phyloP scores from a whole-genome alignment of 208 protist genomes.

The Kentomonas sorsogonicus region DNA sequence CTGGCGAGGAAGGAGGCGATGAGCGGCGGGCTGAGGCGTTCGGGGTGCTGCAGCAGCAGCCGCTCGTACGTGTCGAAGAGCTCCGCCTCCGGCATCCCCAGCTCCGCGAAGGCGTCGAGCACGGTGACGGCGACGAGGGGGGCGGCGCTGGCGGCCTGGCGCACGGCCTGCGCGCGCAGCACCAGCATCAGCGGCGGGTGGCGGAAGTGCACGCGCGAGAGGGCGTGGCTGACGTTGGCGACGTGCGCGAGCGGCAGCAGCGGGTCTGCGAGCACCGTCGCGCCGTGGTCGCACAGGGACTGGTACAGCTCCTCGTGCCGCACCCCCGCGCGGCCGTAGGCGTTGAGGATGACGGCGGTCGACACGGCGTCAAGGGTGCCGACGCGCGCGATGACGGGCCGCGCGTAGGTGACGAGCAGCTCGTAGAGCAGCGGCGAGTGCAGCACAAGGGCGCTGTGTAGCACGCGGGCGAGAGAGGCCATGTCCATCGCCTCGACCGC shows the following conservation, averaged over 20 bases:
- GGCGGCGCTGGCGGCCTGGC: conserved; percentile 31
- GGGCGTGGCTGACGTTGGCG: conserved; percentile 79
- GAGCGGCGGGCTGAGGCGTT: conserved; percentile 55
- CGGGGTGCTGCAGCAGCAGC: conserved; percentile 45
- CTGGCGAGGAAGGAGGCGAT: conserved; percentile 63
- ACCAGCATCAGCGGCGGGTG: conserved; percentile 67
- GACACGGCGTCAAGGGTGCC: conserved; percentile 56
- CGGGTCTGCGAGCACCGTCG: conserved; percentile 52
- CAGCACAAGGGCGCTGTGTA: conserved; percentile 80
- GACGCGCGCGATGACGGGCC: conserved; percentile 33
- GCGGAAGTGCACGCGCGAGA: conserved; percentile 64
- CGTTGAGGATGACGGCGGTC: conserved; percentile 81
- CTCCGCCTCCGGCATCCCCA: conserved; percentile 68
- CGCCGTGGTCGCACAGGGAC: conserved; percentile 57
- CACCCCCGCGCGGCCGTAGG: conserved; percentile 81
- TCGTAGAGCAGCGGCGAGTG: conserved; percentile 67
- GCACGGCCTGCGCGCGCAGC: conserved; percentile 67
- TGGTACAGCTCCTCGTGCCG: conserved; percentile 70
- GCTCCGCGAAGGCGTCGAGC: conserved; percentile 75
- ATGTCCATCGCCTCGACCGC: conserved; percentile 55
- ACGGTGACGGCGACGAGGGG: conserved; percentile 71
- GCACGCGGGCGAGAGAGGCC: conserved; percentile 58
- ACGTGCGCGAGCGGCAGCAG: conserved; percentile 70
- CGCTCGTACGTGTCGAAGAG: conserved; percentile 70
- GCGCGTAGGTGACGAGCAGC: conserved; percentile 77